Conservation (phyloP, 208 protist genomes). For the Leishmania lainsoni region DNA sequence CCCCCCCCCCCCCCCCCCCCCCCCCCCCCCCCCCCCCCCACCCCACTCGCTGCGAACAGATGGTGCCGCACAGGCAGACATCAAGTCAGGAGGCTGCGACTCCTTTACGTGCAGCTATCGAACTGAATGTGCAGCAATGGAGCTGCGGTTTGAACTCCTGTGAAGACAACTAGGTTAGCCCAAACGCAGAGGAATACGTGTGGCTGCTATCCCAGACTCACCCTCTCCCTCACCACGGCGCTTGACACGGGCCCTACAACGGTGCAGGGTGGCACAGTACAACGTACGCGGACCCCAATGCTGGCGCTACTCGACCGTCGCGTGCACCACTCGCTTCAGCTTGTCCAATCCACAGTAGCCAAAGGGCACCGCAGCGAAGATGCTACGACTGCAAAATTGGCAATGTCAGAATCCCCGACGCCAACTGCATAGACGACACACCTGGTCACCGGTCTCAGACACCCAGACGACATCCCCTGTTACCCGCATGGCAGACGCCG, state of each 20-base stretch:
- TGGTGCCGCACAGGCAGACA: too few species aligned
- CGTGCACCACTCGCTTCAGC: not conserved
- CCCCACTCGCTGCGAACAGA: too few species aligned
- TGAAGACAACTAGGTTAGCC: too few species aligned
- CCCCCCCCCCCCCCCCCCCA: too few species aligned
- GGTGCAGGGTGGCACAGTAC: not conserved
- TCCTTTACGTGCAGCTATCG: not conserved
- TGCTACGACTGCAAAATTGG: not conserved
- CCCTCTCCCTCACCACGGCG: not conserved
- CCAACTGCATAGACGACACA: not conserved
- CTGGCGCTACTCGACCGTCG: not conserved
- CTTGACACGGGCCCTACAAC: not conserved
- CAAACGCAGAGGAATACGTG: not conserved
- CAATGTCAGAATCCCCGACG: not conserved
- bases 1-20: too few species aligned
- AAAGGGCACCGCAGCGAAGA: not conserved
- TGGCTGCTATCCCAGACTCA: not conserved
- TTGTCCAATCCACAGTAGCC: not conserved
- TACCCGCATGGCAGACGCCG: too few species aligned
- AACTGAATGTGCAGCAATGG: not conserved
- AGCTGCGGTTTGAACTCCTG: not conserved
- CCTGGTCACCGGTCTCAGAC: not conserved
- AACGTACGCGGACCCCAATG: not conserved
- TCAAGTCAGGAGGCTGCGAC: not conserved
- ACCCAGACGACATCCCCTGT: not conserved